Evolutionary conservation across 83 land plant genomes (phyloP).

Genomic region (Thuja plicata): DNA sequence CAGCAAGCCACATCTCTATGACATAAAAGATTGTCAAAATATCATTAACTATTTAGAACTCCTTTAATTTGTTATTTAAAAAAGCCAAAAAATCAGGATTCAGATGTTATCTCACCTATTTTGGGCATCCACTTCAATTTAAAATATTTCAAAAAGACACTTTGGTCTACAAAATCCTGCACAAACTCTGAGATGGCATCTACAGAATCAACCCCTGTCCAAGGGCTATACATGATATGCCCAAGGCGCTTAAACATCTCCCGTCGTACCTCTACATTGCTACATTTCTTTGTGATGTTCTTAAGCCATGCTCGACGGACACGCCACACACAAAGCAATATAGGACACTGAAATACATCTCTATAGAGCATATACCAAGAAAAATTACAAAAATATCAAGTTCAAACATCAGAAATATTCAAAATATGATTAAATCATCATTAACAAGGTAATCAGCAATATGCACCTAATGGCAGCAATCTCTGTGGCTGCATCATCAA

Average conservation of each 20-base stretch:
- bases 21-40: neutral
- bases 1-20: constrained; percentile 74
- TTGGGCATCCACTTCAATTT: constrained; percentile 63
- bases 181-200: constrained; percentile 41
- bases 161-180: constrained; percentile 70
- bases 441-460: neutral
- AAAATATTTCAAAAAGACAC: constrained; percentile 63
- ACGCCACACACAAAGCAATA: constrained; percentile 69
- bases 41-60: neutral
- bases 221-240: constrained; percentile 45
- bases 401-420: neutral
- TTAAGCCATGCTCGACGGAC: constrained; percentile 75
- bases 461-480: constrained; percentile 66
- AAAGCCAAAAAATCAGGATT: neutral
- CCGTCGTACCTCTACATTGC: constrained; percentile 46
- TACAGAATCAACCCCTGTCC: constrained; percentile 34
- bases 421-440: neutral
- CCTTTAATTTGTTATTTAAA: neutral
- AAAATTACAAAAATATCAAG: neutral
- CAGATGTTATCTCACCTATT: constrained; percentile 42
- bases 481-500: constrained; percentile 80
- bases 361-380: constrained; percentile 27
- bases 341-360: constrained; percentile 60
- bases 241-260: constrained; percentile 75
- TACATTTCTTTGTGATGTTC: constrained; percentile 55